A percentile compares a stretch with the other conserved stretches of the same genome.
Conservation (phyloP, 1,284 basidiomycete genomes). For the Ganoderma lingzhi region DNA sequence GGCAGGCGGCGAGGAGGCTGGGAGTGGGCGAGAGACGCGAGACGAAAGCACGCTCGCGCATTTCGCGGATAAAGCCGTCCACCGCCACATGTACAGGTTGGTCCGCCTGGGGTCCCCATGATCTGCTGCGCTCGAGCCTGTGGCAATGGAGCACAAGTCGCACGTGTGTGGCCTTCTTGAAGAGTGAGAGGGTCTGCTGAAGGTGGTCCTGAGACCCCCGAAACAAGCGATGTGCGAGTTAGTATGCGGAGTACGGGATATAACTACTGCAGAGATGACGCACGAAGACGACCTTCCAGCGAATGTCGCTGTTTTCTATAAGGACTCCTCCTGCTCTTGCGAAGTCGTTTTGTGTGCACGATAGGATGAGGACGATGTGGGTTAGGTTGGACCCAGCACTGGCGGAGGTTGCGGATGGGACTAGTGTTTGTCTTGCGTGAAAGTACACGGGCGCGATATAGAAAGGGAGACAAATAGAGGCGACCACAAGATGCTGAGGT, state of each 20-base stretch:
- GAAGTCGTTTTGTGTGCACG: too few relatives aligned
- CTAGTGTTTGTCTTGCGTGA: too few relatives aligned
- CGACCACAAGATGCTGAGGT: neutral
- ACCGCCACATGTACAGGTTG: too few relatives aligned
- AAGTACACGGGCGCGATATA: neutral
- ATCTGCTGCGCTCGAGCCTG: too few relatives aligned
- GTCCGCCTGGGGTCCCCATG: too few relatives aligned
- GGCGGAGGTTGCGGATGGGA: too few relatives aligned
- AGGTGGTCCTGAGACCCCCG: neutral
- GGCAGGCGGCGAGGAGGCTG: neutral
- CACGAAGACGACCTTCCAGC: too few relatives aligned
- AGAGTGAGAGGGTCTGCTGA: neutral
- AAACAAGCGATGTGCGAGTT: neutral
- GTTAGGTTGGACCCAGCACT: too few relatives aligned
- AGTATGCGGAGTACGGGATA: neutral
- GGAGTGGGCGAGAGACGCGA: neutral
- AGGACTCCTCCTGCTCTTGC: too few relatives aligned
- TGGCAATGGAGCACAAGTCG: neutral
- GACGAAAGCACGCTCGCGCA: neutral
- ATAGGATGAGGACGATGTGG: too few relatives aligned
- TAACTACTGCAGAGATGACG: too few relatives aligned
- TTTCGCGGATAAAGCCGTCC: neutral
- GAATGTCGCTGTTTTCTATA: too few relatives aligned
- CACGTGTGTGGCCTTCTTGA: neutral
- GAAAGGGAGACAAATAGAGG: neutral